These are phyloP conservation scores for Kwoniella mangroviensis DNA, from an alignment of 768 basidiomycete species.

Conservation along the genomic window DNA sequence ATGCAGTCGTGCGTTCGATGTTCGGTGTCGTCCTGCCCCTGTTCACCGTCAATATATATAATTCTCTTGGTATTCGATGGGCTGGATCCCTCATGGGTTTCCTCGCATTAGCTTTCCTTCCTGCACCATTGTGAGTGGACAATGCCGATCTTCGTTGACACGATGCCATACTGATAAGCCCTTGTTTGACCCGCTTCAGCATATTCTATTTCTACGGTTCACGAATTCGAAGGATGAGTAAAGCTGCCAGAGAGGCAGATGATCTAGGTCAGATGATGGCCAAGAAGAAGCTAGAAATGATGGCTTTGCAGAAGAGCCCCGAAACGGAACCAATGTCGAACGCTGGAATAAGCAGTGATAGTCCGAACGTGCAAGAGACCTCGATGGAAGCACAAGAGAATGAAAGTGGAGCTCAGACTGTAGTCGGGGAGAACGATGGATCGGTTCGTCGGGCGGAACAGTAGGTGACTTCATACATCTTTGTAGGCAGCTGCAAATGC, in stretches of 20 bases:
- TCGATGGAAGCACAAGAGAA: too few relatives aligned
- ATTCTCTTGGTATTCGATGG: neutral
- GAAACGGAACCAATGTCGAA: too few relatives aligned
- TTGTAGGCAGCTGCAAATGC: too few relatives aligned
- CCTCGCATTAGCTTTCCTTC: neutral
- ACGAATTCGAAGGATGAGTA: neutral
- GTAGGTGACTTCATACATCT: too few relatives aligned
- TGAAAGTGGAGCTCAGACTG: too few relatives aligned
- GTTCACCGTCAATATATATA: neutral
- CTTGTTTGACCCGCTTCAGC: neutral
- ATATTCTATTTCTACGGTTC: slow-evolving; percentile 1
- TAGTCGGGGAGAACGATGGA: too few relatives aligned
- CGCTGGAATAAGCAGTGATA: too few relatives aligned
- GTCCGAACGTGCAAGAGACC: too few relatives aligned
- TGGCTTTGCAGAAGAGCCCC: neutral
- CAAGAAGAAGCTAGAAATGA: neutral
- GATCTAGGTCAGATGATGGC: slow-evolving; percentile 1
- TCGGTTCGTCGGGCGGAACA: too few relatives aligned
- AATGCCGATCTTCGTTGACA: too few relatives aligned
- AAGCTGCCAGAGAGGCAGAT: neutral
- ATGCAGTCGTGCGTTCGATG: neutral
- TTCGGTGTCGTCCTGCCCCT: neutral
- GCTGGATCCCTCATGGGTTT: neutral
- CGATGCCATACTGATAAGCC: too few relatives aligned
- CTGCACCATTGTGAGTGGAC: neutral